These are phyloP conservation scores for Pistacia vera DNA, from an alignment of 345 rosid species.

Conservation along the genomic window DNA sequence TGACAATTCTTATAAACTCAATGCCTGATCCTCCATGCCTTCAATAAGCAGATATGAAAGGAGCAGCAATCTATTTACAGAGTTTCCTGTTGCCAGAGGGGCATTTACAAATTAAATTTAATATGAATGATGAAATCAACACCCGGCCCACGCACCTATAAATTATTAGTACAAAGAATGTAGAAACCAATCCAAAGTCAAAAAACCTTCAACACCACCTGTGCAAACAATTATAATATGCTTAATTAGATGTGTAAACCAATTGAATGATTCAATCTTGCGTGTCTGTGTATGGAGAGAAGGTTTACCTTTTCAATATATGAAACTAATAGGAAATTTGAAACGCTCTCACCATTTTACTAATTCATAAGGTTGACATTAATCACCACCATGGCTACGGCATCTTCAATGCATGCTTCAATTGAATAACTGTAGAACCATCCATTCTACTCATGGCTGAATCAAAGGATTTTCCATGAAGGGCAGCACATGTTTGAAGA, in stretches of 20 bases:
- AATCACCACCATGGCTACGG: slow-evolving; percentile 31
- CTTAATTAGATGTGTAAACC: slow-evolving; percentile 13
- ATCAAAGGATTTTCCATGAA: slow-evolving; percentile 90
- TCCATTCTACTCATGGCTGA: slow-evolving; percentile 77
- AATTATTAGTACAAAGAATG: slow-evolving; percentile 22
- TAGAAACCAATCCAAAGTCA: slow-evolving; percentile 24
- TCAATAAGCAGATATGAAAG: slow-evolving; percentile 17
- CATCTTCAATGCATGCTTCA: slow-evolving; percentile 92
- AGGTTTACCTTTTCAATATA: not conserved
- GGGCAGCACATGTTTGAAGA: slow-evolving; percentile 76
- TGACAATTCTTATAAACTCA: slow-evolving; percentile 30
- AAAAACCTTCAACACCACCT: slow-evolving; percentile 28
- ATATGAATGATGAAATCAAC: slow-evolving; percentile 15
- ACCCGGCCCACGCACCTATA: slow-evolving; percentile 13
- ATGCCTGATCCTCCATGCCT: slow-evolving; percentile 20
- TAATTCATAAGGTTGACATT: not conserved
- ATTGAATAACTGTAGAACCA: slow-evolving; percentile 78
- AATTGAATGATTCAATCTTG: not conserved
- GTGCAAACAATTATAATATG: slow-evolving; percentile 9
- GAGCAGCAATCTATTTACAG: slow-evolving; percentile 43
- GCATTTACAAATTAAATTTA: slow-evolving; percentile 23
- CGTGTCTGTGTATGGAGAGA: not conserved
- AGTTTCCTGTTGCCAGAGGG: slow-evolving; percentile 20
- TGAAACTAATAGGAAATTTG: slow-evolving; percentile 3
- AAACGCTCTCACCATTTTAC: slow-evolving; percentile 15